phyloP scores from a whole-genome alignment of 139 green algal genomes.

The Picochlorum sp. region DNA sequence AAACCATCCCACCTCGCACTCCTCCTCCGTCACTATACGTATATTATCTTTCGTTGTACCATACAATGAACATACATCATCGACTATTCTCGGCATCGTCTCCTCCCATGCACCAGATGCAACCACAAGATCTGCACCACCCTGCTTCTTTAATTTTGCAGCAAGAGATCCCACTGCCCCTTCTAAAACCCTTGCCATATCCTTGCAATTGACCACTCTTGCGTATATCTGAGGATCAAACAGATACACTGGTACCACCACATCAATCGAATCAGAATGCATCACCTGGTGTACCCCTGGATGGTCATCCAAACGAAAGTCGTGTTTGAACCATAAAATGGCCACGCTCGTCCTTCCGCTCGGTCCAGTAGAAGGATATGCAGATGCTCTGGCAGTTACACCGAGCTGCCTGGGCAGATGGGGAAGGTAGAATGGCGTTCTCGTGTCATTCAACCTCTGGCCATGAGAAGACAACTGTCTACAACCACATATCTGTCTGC shows the following conservation, averaged over 20 bases:
- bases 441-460: too few species aligned
- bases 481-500: too few species aligned
- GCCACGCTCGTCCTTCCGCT: background rate
- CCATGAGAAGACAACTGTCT: too few species aligned
- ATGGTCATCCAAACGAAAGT: slow-evolving; percentile 72
- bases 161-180: slow-evolving; percentile 35
- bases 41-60: too few species aligned
- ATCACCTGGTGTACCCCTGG: slow-evolving; percentile 43
- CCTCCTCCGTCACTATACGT: slow-evolving; percentile 44
- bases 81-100: slow-evolving; percentile 14
- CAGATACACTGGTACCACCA: slow-evolving; percentile 45
- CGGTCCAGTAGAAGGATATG: too few species aligned
- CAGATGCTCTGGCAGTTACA: too few species aligned
- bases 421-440: too few species aligned
- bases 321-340: slow-evolving; percentile 72
- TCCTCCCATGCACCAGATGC: slow-evolving; percentile 26
- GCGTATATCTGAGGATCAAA: slow-evolving; percentile 36
- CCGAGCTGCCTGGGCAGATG: too few species aligned
- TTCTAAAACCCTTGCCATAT: slow-evolving; percentile 16
- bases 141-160: slow-evolving; percentile 20
- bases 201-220: slow-evolving; percentile 23
- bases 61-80: too few species aligned
- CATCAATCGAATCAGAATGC: background rate
- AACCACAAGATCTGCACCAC: slow-evolving; percentile 49
- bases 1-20: slow-evolving; percentile 40